Base-by-base conservation (phyloP, 306 rosid genomes). In the Lithocarpus polystachyus region DNA sequence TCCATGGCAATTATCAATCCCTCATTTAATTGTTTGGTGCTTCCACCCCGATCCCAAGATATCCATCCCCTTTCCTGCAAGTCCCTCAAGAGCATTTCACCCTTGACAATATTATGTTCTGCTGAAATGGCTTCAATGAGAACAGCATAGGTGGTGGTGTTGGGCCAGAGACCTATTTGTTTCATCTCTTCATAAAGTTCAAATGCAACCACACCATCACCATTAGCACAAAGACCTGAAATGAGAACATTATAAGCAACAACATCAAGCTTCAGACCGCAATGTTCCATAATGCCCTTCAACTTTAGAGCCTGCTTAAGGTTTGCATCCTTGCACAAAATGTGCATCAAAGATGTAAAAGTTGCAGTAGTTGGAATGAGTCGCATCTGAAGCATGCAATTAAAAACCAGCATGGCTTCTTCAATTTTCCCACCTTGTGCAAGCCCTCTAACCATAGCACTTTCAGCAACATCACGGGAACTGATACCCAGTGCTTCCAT, bases 311-410 rank as follows among this genome's bases (percentile, higher is more conserved):
- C 93, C 84, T 86, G 88, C 20, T 71, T 82, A 75, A 90, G 75
- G 72, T 90, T 86, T 37, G 87, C 90, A 85, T 81, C 86, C 79
- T 84, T 84, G 88, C 86, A 92, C 67, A 73, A 82, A 70, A 53
- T 53, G 23, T 90, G 93, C 91, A 92, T 92, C 86, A 92, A 77
- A 75, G 97, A 88, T 60, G 97, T 92, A 82, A 92, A 92, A 69
- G 97, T 90, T 52, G 93, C 89, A 75, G 77, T 77, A 43, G 94
- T 92, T 81, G 97, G 97, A 79, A 83, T 72, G 65, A 86, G 77
- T 80, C 43, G 72, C 82, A 18, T 81, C 76, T 71, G 82, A 75
- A 87, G 88, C 93, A 92, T 83, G 79, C 52, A 73, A 81, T 84
- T 80, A 75, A 92, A 83, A 84, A 90, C 56, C 79, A 80, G 77